Base-by-base conservation (phyloP, 805 yeast species). In the Saturnispora sanitii region DNA sequence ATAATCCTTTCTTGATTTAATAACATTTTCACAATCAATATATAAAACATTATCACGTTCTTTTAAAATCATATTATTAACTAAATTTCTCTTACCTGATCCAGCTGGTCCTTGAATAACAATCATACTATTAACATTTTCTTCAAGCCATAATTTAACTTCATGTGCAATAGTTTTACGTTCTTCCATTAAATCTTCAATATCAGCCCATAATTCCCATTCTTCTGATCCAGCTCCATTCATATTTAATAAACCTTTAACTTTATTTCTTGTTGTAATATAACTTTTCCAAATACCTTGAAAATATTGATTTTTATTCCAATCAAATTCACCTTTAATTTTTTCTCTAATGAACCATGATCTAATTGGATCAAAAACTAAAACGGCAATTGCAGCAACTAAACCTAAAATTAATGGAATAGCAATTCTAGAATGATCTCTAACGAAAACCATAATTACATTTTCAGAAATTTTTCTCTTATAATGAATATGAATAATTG, bases 21-120 rank as follows among this genome's bases (percentile, higher is more conserved):
- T 69, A 41, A 92, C 61, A 30, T 66, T 66, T 42, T 82, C 94
- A 65, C 96, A 90, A 59, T 90, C 94, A 34, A 92, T 58, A 43
- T 75, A 69, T 30, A 87, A 65, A 3, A 80, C 71, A 45, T 80
- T 79, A 1, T 68, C 66, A 38, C 87, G 73, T 22, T 68, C 75
- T 36, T 67, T 62, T 34, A 85, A 65, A 1, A 82, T 78, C 52
- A 79, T 76, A 33, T 77, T 77, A 54, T 80, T 61, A 4, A 90
- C 87, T 45, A 86, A 63, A 45, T 79, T 90, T 45, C 78, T 73
- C 52, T 92, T 90, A 18, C 97, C 98, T n/a, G 94, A 78, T 4
- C 98, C 98, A 48, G 85, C 72, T 4, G 98, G 97, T 11, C 98
- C 98, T 46, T 79, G 75, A 3, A 92, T 78, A 3, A 92, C 76